Base-by-base conservation (phyloP, 2,329 filamentous ascomycete species). In the Daldinia sp. region DNA sequence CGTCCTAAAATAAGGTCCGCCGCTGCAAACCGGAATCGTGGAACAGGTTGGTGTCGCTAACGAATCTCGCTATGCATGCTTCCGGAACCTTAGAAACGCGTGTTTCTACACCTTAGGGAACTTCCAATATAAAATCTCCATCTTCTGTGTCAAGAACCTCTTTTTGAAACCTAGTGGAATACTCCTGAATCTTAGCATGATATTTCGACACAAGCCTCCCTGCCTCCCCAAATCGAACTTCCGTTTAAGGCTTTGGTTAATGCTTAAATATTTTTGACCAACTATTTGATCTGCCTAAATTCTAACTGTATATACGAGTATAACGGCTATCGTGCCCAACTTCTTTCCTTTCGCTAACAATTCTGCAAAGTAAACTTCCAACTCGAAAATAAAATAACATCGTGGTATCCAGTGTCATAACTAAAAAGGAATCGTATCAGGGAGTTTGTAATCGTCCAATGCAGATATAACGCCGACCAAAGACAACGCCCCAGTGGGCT, bases 331-430 rank as follows among this genome's bases (percentile, higher is more conserved):
- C 56, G 15, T 39, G 37, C 41, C 34, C 25, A 53, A 17, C 45
- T 61, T 52, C 35, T 52, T 64, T 29, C 21, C 45, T 45, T 61
- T 64, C 58, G 45, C 65, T 53, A 55, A 35, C 54, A 65, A 67
- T 35, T 66, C 58, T 57, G 58, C 54, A 52, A 68, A 60, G 55
- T 15, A 58, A 64, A 60, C 60, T 57, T 43, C 54, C 43, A 58
- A 55, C 49, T 64, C 60, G 63, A 67, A 61, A 65, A 60, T 58
- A 63, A 49, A 50, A 25, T 69, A 70, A 64, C 56, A 63, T 67
- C 55, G 66, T 71, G 68, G 70, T 73, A 73, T 73, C 70, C 70
- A 68, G 68, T 58, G 64, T 69, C 70, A 63, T 70, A 69, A 70
- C 59, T 64, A 66, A 69, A 66, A 69, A 45, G 60, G 56, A 67